Evolutionary conservation across 1,284 basidiomycete genomes (phyloP).

Genomic region (Marasmius fiardii): DNA sequence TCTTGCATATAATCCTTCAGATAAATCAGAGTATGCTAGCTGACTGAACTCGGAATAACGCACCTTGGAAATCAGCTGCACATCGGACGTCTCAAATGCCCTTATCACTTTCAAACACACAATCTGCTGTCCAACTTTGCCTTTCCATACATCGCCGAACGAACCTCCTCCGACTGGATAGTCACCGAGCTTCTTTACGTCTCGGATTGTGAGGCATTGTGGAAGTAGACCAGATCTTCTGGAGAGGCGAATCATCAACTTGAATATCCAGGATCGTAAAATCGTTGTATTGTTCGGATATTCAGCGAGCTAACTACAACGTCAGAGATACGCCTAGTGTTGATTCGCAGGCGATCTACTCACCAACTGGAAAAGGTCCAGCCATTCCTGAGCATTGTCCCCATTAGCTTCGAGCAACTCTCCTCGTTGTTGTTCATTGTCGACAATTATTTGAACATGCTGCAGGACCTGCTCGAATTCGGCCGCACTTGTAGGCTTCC

Average conservation of each 20-base stretch:
- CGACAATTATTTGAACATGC: not conserved
- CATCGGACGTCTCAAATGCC: not conserved
- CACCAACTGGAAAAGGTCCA: not conserved
- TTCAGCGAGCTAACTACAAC: not conserved
- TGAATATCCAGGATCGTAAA: not conserved
- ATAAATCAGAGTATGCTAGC: not conserved
- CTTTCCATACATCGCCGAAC: not conserved
- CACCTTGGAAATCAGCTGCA: not conserved
- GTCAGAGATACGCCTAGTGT: not conserved
- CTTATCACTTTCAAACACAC: not conserved
- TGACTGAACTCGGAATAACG: not conserved
- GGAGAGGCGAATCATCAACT: not conserved
- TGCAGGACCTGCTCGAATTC: too few species aligned
- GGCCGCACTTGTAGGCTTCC: too few species aligned
- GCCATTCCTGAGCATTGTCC: not conserved
- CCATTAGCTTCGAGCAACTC: not conserved
- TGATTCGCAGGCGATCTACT: not conserved
- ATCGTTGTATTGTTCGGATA: not conserved
- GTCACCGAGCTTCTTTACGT: not conserved
- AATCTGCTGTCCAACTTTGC: not conserved
- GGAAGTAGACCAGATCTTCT: not conserved
- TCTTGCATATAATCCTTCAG: not conserved
- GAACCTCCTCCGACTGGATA: not conserved
- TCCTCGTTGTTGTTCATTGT: not conserved
- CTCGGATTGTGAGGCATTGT: not conserved